Conservation (phyloP, 2,329 filamentous ascomycete species). For the Alternaria postmessia region DNA sequence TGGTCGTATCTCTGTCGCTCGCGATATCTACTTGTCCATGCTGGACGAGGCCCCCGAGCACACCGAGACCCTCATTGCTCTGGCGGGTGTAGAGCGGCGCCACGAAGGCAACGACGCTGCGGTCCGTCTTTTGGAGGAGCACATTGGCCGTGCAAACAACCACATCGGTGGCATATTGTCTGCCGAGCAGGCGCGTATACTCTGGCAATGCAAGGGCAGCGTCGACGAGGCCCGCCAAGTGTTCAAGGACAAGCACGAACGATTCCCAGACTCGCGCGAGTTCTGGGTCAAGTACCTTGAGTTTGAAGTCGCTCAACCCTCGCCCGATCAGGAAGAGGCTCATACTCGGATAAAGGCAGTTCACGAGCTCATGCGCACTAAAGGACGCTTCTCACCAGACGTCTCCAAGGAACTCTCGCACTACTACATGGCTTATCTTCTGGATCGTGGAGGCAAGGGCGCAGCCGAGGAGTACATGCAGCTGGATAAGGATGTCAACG, state of each 20-base stretch:
- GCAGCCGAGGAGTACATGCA: slow-evolving; percentile 85
- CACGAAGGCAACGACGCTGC: slow-evolving; percentile 85
- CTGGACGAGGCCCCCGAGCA: slow-evolving; percentile 79
- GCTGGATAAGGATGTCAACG: slow-evolving; percentile 87
- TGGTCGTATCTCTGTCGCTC: slow-evolving; percentile 77
- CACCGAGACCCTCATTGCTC: slow-evolving; percentile 85
- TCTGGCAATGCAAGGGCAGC: slow-evolving; percentile 88
- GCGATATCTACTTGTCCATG: slow-evolving; percentile 84
- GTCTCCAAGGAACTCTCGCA: slow-evolving; percentile 79
- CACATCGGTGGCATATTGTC: slow-evolving; percentile 87
- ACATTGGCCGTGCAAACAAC: slow-evolving; percentile 76
- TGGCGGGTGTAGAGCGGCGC: slow-evolving; percentile 85
- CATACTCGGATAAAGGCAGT: slow-evolving; percentile 81
- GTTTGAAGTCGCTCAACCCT: slow-evolving; percentile 87
- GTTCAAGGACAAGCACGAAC: slow-evolving; percentile 82
- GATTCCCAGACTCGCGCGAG: slow-evolving; percentile 81
- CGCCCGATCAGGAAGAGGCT: slow-evolving; percentile 68
- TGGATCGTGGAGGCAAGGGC: slow-evolving; percentile 81
- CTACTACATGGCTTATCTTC: slow-evolving; percentile 82
- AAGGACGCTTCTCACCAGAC: slow-evolving; percentile 72
- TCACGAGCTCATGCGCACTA: slow-evolving; percentile 75
- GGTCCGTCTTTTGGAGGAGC: slow-evolving; percentile 80
- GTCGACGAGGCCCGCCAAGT: slow-evolving; percentile 82
- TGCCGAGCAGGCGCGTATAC: slow-evolving; percentile 83
- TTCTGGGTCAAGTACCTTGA: slow-evolving; percentile 92